Evolutionary conservation across 2,329 filamentous ascomycete species (phyloP), one percentile per base, ranked within the genome.

Genomic region (Colletotrichum brevisporum): DNA sequence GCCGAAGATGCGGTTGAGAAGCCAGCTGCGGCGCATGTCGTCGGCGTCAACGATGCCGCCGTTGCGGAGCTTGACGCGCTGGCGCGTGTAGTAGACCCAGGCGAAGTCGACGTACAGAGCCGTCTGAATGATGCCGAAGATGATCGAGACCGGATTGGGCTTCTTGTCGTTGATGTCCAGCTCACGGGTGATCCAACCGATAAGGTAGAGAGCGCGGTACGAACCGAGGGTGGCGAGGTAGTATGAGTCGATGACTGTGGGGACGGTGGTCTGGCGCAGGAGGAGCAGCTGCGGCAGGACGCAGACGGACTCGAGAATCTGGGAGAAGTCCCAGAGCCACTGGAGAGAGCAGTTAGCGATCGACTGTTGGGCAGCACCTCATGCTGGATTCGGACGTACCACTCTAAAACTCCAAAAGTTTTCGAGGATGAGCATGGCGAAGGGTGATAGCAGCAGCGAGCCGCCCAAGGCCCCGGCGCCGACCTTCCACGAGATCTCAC

Each of bases 181-280:
- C 67, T 85, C 86, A 39, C 93, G 90, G 70, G 89, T 83, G 74
- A 98, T 91, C 95, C 95, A 98, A 80, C 97, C 98, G 55, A 97
- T 80, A 70, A 97, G 91, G 82, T 98, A 98, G 71, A 98, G 89
- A 56, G 86, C 93, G 66, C 95, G 93, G 82, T 98, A 98, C 13
- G 91, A 91, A 43, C 95, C 95, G 1, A 98, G 88, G 0, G 94
- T 90, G 57, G 96, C 85, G 63, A 98, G 92, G 81, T 98, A 98
- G 83, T 93, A 97, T n/a, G 94, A 97, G 79, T 97, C 94, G 81
- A 98, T 95, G 54, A 98, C 95, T 56, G 95, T 98, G 0, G 95
- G 95, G 0, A 98, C 94, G 27, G 91, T 94, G n/a, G 95, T 98
- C 80, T 98, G 94, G 69, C 95, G 93, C 15, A 98, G 89, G 51